These are phyloP conservation scores for Aspergillus haitiensis DNA, from an alignment of 495 filamentous ascomycete species.

Conservation along the genomic window DNA sequence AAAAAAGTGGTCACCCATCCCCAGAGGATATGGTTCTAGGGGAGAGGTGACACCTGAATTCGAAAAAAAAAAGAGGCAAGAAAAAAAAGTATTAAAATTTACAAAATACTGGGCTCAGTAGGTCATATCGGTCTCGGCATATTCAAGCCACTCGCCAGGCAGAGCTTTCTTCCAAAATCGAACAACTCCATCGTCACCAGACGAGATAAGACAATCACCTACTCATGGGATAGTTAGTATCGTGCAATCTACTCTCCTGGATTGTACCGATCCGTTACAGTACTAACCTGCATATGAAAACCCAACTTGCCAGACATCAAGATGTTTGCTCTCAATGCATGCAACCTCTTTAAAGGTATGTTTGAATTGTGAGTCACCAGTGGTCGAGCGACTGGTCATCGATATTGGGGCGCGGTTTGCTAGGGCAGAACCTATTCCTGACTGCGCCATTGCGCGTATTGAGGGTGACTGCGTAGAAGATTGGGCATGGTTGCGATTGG, in stretches of 20 bases:
- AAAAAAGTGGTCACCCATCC: not conserved
- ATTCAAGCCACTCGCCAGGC: conserved; percentile 52
- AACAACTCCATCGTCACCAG: conserved; percentile 50
- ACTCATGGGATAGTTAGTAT: conserved; percentile 3
- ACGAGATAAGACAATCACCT: conserved; percentile 53
- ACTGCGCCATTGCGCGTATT: conserved; percentile 42
- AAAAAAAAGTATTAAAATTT: not conserved
- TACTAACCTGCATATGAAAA: conserved; percentile 49
- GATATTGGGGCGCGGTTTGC: conserved; percentile 41
- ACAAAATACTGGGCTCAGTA: conserved; percentile 27
- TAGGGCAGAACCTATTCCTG: conserved; percentile 53
- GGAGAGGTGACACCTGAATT: not conserved
- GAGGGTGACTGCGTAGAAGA: conserved; percentile 37
- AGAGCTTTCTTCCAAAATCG: conserved; percentile 54
- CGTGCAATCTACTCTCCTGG: conserved; percentile 10
- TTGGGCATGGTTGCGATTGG: conserved; percentile 35
- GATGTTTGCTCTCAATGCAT: conserved; percentile 49
- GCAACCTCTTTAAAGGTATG: conserved; percentile 50
- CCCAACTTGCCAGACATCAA: conserved; percentile 53
- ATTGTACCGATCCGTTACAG: not conserved
- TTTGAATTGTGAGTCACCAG: conserved; percentile 40
- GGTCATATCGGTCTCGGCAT: conserved; percentile 49
- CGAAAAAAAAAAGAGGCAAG: not conserved
- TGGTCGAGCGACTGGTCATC: conserved; percentile 35
- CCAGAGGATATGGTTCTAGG: too few relatives aligned